Evolutionary conservation across 768 basidiomycete species (phyloP), one percentile per base, ranked within the genome.

Genomic region (Obba rivulosa): DNA sequence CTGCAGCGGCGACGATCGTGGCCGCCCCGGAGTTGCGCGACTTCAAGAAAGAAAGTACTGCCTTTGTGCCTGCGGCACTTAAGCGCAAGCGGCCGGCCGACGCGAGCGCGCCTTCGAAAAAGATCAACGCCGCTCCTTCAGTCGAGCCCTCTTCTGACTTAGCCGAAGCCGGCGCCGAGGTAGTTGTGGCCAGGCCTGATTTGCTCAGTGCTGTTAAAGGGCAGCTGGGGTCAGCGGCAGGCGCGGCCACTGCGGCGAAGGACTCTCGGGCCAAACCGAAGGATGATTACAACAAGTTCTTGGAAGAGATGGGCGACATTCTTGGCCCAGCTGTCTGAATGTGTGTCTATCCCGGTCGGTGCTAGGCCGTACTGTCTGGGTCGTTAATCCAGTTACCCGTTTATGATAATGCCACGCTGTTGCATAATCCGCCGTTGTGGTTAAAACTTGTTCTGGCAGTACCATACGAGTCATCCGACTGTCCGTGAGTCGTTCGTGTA

Each of bases 21-120:
- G 92, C 93, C 2, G 91, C 74, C 39, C 92, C 96, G 3, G 77
- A 92, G 62, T 67, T 99, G 43, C 87, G 95, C 13, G 92, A 99
- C 66, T 73, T 98, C 52, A 92, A 93, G 70, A 93, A 92, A 66
- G 96, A 99, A 64, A 87, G 88, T 8, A 95, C 92, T 1, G 81
- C 88, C 0, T 98, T 99, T 59, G 80, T 97, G 3, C 96, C 96
- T 3, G 63, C 83, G 2, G 74, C 86, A 3, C 67, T 95, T 44
- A 91, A 90, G 66, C 80, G 89, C 41, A 92, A 87, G 66, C 85
- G 77, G 51, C 54, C 63, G 9, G 63, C 62, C 17, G 58, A 63
- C 3, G 57, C 67, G 11, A 58, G 57, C 21, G 50, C 71, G 4
- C 51, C 69, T 18, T 54, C 72, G 3, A 31, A 31, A 13, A 77